Base-by-base conservation (phyloP, 163 green algal species). In the Dunaliella salina region DNA sequence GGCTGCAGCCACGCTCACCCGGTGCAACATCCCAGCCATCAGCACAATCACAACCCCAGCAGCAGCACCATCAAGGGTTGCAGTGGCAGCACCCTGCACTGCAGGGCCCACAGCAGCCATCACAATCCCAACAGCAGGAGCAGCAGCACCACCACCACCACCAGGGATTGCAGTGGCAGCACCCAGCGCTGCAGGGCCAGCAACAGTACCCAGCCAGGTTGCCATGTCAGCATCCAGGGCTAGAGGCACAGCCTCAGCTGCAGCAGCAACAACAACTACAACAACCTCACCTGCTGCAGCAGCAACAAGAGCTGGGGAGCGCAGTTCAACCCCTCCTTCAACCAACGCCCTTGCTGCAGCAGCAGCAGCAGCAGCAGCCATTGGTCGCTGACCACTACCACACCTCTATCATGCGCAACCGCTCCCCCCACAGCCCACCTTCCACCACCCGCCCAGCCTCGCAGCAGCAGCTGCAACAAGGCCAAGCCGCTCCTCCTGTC, bases 401-500 rank as follows among this genome's bases (percentile, higher is more conserved):
- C 25, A 83, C 78, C 40, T 82, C 67, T 0, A 83, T 89, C 29
- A 89, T 89, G 87, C 87, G 87, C 29, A 83, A 45, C 0, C 80
- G 87, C 26, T 86, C 83, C 26, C 35, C 12, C 35, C 35, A 30
- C 72, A 34, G 45, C 34, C 20, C 22, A 46, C 50, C 29, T 33
- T 34, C 26, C 8, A 5, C 11, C 50, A 81, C 20, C 82, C 83
- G 30, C 75, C 34, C 12, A 59, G 63, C 26, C 79, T 85, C 30
- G 1, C 34, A 84, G 8, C 84, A 85, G 29, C 33, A 83, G 20
- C 85, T 85, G 24, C 30, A 79, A 5, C 72, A 85, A 34, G 69
- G 33, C 29, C 26, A 86, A 50, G 40, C 8, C 8, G 40, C 40
- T 15, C 40, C 8, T 50, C 40, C 40, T 50, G 40, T 50, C 40